phyloP scores from a whole-genome alignment of 1,284 basidiomycete genomes.

The Entoloma clypeatum region DNA sequence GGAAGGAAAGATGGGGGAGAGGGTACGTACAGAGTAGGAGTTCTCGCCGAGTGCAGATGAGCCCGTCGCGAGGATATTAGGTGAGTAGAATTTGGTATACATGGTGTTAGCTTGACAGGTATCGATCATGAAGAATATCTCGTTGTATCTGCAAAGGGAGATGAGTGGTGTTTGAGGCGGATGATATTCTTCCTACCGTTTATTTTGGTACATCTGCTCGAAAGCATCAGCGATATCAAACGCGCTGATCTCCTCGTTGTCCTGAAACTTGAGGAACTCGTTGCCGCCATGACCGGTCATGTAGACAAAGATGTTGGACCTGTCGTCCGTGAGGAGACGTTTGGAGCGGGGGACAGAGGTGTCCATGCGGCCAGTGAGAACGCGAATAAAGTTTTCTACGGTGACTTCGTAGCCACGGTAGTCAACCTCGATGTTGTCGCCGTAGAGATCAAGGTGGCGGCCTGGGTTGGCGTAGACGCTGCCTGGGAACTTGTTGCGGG shows the following conservation, averaged over 20 bases:
- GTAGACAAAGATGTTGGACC: constrained; percentile 96
- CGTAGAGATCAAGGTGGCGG: constrained; percentile 85
- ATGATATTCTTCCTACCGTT: constrained; percentile 50
- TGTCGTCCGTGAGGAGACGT: constrained; percentile 84
- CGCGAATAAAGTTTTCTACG: constrained; percentile 91
- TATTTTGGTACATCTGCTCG: constrained; percentile 98
- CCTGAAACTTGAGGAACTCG: constrained; percentile 99
- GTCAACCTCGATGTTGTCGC: constrained; percentile 96
- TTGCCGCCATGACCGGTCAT: constrained; percentile 98
- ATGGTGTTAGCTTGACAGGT: constrained; percentile 98
- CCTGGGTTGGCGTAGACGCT: constrained; percentile 86
- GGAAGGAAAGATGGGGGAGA: constrained; percentile 1
- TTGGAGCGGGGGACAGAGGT: constrained; percentile 85
- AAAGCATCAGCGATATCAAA: constrained; percentile 96
- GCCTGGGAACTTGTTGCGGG: constrained; percentile 89
- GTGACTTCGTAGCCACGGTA: constrained; percentile 98
- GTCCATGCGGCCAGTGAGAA: constrained; percentile 81
- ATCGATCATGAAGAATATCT: constrained; percentile 97
- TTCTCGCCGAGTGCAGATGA: constrained; percentile 87
- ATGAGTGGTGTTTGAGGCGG: neutral
- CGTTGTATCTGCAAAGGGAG: constrained; percentile 77
- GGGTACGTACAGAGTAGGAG: constrained; percentile 82
- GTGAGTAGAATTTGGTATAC: constrained; percentile 93
- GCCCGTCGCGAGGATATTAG: constrained; percentile 93
- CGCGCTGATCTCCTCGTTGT: constrained; percentile 96